Evolutionary conservation across 23 red algal genomes (phyloP), one percentile per base, ranked within the genome.

Genomic region (Gracilariopsis chorda): DNA sequence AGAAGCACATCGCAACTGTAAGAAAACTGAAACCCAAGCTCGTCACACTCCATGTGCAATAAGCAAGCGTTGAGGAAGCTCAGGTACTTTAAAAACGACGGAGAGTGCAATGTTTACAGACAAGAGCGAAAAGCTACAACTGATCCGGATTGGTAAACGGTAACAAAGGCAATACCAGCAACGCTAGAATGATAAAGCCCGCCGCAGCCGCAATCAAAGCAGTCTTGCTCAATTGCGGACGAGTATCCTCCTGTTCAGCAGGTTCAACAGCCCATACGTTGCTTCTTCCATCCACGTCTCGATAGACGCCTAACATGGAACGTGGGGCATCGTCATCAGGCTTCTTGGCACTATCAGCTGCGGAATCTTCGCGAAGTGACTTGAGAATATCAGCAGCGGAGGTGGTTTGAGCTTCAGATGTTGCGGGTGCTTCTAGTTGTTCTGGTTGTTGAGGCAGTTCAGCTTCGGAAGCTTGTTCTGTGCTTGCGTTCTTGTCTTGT

Each of bases 191-290:
- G 30, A 92, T 78, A 49, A 88, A 77, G 35, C 24, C 85, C 17
- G 77, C 75, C n/a, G 74, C 63, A 58, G 67, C 78, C n/a, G 48
- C 76, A 68, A 91, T 21, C 24, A 96, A 30, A 13, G 78, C 63
- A 43, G 61, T 44, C 70, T 93, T 89, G 32, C 44, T 63, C 20
- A 83, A 28, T 51, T 96, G 80, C 27, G 78, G 86, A 11, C 71
- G 61, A 19, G 88, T 57, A n/a, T 92, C 71, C n/a, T 48, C 77
- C 28, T 93, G 48, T 42, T 94, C 91, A 7, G 19, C 36, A 12
- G 96, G 96, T 76, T 98, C 96, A 21, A 98, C 92, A 42, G 96
- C 96, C 96, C 96, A 98, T 12, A 98, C 92, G 63, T 98, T 98
- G 52, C 92, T 92, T 45, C 93, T 91, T 6, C 96, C 96, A 51